Evolutionary conservation across 805 yeast species (phyloP).

Genomic region (Torulaspora indica): DNA sequence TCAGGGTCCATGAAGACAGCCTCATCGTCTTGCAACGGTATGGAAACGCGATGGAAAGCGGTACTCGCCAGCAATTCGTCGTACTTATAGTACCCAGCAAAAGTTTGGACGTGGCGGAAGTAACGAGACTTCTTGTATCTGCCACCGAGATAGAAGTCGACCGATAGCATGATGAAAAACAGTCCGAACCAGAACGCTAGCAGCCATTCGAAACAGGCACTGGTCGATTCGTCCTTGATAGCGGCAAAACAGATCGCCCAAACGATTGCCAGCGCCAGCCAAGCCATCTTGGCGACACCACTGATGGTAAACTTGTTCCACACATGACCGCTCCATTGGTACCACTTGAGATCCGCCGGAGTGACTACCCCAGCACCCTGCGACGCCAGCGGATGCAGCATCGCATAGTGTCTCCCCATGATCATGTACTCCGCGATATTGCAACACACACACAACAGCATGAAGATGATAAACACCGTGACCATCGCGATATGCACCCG

Average conservation of each 20-base stretch:
- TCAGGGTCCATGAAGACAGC: constrained; percentile 8
- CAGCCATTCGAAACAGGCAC: constrained; percentile 79
- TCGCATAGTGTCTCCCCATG: constrained; percentile 44
- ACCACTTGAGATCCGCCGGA: constrained; percentile 23
- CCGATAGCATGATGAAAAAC: constrained; percentile 55
- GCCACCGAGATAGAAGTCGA: constrained; percentile 67
- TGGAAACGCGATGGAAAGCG: constrained; percentile 8
- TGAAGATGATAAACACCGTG: constrained; percentile 61
- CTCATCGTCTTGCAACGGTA: constrained; percentile 9
- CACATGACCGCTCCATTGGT: constrained; percentile 34
- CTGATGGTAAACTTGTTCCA: constrained; percentile 47
- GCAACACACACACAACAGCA: constrained; percentile 50
- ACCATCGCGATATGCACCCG: constrained; percentile 63
- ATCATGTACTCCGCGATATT: constrained; percentile 43
- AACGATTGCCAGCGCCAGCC: constrained; percentile 62
- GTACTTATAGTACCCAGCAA: constrained; percentile 30
- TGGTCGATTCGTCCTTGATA: constrained; percentile 41
- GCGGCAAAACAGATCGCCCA: constrained; percentile 69
- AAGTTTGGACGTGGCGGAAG: constrained; percentile 30
- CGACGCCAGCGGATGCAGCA: constrained; percentile 35
- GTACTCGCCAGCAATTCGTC: constrained; percentile 16
- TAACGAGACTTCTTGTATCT: constrained; percentile 31
- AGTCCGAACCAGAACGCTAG: constrained; percentile 81
- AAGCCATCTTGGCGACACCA: constrained; percentile 50
- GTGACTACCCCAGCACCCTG: constrained; percentile 19